Base-by-base conservation (phyloP, 1,139 yeast genomes). In the Candida dubliniensis region DNA sequence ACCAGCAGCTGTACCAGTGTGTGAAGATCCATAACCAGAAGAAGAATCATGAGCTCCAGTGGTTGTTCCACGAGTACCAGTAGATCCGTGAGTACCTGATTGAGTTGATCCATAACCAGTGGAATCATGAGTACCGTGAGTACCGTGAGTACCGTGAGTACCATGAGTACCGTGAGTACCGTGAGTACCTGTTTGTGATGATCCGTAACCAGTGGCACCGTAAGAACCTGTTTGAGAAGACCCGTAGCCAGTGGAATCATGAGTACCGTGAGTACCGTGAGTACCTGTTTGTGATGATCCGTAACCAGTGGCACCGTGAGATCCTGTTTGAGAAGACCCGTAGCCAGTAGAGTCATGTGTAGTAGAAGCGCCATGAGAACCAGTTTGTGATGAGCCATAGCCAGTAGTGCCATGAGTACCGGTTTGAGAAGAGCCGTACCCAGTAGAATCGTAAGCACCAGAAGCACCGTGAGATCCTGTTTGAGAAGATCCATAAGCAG, bases 1-100 rank as follows among this genome's bases (percentile, higher is more conserved):
- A n/a, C 34, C 6, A 25, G 51, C 52, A 34, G 47, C 34, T n/a
- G 38, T n/a, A 31, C 50, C 50, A 13, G 45, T 34, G 24, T 41
- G 29, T 10, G 23, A 15, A 3, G 13, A 15, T 24, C 34, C 34
- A 18, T 30, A 24, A 15, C 40, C 30, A 30, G 39, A 38, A n/a
- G 42, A 31, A 23, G 36, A 11, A 33, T 23, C 41, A 31, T 34
- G 26, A 15, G 38, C 32, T 34, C 39, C 43, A 34, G 39, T 12
- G 13, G 46, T 34, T 13, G 51, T 41, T 8, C 40, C 40, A 13
- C 36, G 35, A 5, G 23, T 5, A 7, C 43, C 43, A 31, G 42
- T 15, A 8, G 36, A 25, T 24, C 34, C 38, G 30, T 24, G n/a
- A n/a, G 34, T 7, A 8, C n/a, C 23, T 2, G 34, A 11, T 8